Evolutionary conservation across 352 stramenopile species (phyloP), one percentile per base, ranked within the genome.

Genomic region (Phytophthora foliorum): DNA sequence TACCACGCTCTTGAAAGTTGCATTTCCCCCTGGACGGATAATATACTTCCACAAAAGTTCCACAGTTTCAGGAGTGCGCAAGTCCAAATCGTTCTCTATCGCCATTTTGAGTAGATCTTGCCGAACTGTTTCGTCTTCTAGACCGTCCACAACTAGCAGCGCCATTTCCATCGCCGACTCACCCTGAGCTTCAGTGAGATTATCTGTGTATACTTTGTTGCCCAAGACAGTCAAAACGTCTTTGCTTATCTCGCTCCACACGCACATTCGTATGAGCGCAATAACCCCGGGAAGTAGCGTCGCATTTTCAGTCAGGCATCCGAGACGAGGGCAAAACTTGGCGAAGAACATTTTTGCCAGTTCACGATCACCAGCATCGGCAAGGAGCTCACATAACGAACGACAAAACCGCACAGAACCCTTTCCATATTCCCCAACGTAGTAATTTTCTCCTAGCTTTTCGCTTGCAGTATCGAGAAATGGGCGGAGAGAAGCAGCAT

Each of bases 341-440:
- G 19, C n/a, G 16, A 74, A 41, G n/a, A 77, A 71, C 2, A 57
- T 9, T 25, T 57, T 56, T 3, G 34, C 51, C 14, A 71, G 34
- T 2, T 44, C 25, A n/a, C 32, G 6, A 24, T 77, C 65, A 14
- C 59, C 42, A 16, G 36, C 39, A 16, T 76, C 63, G 6, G 56
- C 39, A 14, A 73, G 17, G 4, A 76, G 36, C 6, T 51, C 50
- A 29, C 39, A 57, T 17, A 76, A 41, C 1, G 48, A 57, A 7
- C 56, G 22, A 10, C 38, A 66, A 49, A 67, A 77, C 17, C 27
- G 27, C 8, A 45, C 8, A 6, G 57, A 67, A 32, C 44, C 29
- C 13, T 44, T 68, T 1, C 21, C 25, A 10, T 8, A 19, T 14
- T 9, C 6, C 16, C 41, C 29, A 34, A 6, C 19, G 29, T 7